phyloP scores from a whole-genome alignment of 1,139 yeast species.

The Candida sanyaensis region DNA sequence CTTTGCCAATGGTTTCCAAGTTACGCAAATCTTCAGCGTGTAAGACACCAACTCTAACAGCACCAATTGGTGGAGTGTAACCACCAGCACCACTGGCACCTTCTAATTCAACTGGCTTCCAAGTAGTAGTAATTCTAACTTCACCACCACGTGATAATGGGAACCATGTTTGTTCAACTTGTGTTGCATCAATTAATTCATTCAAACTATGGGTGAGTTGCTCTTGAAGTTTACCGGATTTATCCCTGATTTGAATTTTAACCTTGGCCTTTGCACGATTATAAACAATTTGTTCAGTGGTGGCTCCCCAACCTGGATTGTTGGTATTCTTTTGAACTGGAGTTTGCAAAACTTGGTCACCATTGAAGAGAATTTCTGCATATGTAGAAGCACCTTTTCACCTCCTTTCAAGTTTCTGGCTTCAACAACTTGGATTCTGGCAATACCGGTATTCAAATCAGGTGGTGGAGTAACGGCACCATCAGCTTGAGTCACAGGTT shows the following conservation, averaged over 20 bases:
- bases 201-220: conserved; percentile 65
- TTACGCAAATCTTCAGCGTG: conserved; percentile 77
- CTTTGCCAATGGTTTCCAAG: conserved; percentile 83
- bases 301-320: conserved; percentile 67
- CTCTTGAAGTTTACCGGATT: conserved; percentile 56
- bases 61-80: conserved; percentile 92
- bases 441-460: conserved; percentile 90
- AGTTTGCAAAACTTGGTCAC: conserved; percentile 59
- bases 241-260: conserved; percentile 66
- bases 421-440: conserved; percentile 54
- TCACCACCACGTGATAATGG: conserved; percentile 72
- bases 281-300: conserved; percentile 70
- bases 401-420: conserved; percentile 51
- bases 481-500: conserved; percentile 74
- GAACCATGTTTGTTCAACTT: conserved; percentile 77
- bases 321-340: conserved; percentile 60
- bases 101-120: conserved; percentile 85
- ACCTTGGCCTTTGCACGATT: conserved; percentile 73
- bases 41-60: conserved; percentile 70
- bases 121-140: conserved; percentile 63
- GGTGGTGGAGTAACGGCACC: conserved; percentile 89
- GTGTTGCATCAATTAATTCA: conserved; percentile 74
- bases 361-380: conserved; percentile 70
- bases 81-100: conserved; percentile 71
- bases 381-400: conserved; percentile 58